Evolutionary conservation across 306 rosid species (phyloP).

Genomic region (Begonia peltatifolia): DNA sequence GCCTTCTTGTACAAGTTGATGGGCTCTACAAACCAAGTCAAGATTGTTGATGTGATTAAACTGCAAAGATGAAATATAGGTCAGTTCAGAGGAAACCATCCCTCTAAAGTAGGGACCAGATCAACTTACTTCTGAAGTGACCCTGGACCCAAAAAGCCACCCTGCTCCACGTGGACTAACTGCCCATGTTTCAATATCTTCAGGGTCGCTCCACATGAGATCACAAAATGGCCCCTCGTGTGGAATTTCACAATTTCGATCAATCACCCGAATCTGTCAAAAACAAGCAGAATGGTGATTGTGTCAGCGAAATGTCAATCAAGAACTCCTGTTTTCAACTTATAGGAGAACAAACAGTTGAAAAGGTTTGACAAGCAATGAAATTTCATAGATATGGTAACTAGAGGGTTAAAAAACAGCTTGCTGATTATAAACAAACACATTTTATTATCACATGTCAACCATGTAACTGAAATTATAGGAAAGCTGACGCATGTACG

Average conservation of each 20-base stretch:
- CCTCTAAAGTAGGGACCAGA: conserved; percentile 7
- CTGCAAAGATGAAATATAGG: conserved; percentile 22
- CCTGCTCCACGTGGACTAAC: conserved; percentile 99
- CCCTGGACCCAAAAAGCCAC: conserved; percentile 97
- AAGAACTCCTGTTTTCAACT: background rate
- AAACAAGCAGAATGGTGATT: conserved; percentile 3
- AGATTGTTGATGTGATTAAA: conserved; percentile 91
- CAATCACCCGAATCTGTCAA: conserved; percentile 76
- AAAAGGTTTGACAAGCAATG: background rate
- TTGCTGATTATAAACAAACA: background rate
- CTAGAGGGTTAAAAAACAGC: background rate
- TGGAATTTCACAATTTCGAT: conserved; percentile 95
- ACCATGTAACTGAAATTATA: background rate
- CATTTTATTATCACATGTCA: background rate
- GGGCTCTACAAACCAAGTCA: conserved; percentile 97
- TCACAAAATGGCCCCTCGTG: conserved; percentile 99
- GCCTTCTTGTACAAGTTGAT: conserved; percentile 99
- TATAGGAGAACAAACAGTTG: conserved; percentile 1
- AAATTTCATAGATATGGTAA: background rate
- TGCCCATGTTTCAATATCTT: conserved; percentile 99
- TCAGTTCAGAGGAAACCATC: conserved; percentile 12
- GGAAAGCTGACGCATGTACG: no score
- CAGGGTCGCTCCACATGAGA: conserved; percentile 99
- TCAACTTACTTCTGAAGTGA: conserved; percentile 72
- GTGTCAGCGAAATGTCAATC: conserved; percentile 6